phyloP scores from a whole-genome alignment of 768 basidiomycete species.

The Lactarius hatsudake region DNA sequence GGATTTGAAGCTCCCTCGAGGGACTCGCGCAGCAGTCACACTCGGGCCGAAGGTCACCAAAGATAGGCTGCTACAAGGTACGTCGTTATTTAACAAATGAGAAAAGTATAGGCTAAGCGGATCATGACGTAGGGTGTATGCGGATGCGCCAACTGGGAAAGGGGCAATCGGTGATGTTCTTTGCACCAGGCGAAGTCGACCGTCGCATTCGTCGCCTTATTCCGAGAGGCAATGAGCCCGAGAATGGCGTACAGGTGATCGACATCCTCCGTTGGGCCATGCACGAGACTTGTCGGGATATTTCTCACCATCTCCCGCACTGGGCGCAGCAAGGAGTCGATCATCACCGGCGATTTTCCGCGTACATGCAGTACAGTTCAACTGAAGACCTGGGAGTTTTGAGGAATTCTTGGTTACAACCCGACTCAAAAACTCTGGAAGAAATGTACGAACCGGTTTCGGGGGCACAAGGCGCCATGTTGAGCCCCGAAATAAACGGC shows the following conservation, averaged over 20 bases:
- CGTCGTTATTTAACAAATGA: neutral
- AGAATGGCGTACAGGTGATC: neutral
- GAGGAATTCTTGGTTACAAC: neutral
- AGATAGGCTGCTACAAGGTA: conserved; percentile 50
- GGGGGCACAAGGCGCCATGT: too few relatives aligned
- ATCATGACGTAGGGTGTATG: conserved; percentile 1
- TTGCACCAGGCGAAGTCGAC: conserved; percentile 12
- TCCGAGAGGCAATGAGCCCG: neutral
- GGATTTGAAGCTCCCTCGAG: conserved; percentile 46
- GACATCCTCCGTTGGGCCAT: conserved; percentile 16
- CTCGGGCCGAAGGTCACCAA: conserved; percentile 50
- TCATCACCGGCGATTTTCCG: neutral
- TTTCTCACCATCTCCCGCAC: conserved; percentile 7
- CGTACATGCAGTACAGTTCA: neutral
- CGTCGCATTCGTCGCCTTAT: conserved; percentile 7
- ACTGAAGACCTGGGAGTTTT: neutral
- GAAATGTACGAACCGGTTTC: conserved; percentile 5
- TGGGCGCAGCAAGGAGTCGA: conserved; percentile 13
- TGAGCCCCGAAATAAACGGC: too few relatives aligned
- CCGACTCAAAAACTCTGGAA: conserved; percentile 1
- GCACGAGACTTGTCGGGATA: conserved; percentile 14
- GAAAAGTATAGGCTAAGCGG: neutral
- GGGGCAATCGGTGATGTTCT: conserved; percentile 14
- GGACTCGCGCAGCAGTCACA: conserved; percentile 45
- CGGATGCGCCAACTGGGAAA: conserved; percentile 11